Percentiles rank a stretch among this genome's conserved stretches.
Evolutionary conservation across 768 basidiomycete genomes (phyloP).

Genomic region (Suillus luteus): DNA sequence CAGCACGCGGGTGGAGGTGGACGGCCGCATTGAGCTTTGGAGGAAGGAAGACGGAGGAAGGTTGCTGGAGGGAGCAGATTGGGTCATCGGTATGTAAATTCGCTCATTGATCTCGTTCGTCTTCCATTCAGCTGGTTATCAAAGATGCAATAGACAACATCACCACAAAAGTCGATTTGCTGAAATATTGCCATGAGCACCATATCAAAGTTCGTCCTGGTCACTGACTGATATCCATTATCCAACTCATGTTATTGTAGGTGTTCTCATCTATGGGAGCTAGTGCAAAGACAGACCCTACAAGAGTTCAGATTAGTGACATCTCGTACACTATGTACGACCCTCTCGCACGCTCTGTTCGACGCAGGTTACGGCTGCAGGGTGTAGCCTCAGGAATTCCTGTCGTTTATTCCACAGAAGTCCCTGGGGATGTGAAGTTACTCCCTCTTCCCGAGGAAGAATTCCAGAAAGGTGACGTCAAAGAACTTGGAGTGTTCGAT

Average conservation of each 20-base stretch:
- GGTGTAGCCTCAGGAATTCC: conserved; percentile 72
- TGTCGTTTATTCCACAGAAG: conserved; percentile 95
- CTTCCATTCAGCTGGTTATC: conserved; percentile 9
- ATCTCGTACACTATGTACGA: conserved; percentile 93
- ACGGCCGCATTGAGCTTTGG: conserved; percentile 85
- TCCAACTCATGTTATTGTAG: conserved; percentile 35
- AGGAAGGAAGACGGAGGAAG: conserved; percentile 73
- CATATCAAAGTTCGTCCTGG: conserved; percentile 64
- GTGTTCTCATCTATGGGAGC: conserved; percentile 98
- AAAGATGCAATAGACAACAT: conserved; percentile 97
- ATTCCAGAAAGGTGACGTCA: conserved; percentile 84
- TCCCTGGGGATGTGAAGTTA: conserved; percentile 83
- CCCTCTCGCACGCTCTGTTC: conserved; percentile 89
- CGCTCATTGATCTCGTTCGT: conserved; percentile 13
- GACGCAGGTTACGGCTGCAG: conserved; percentile 66
- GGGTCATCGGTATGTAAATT: conserved; percentile 77
- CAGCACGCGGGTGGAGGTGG: conserved; percentile 86
- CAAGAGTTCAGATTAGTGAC: conserved; percentile 92
- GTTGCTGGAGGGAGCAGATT: conserved; percentile 83
- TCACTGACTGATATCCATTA: neutral
- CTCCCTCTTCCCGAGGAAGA: conserved; percentile 92
- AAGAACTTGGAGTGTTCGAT: conserved; percentile 87
- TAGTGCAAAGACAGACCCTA: conserved; percentile 92
- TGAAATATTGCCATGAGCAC: conserved; percentile 83
- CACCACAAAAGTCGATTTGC: conserved; percentile 90